Conservation (phyloP, 2,329 filamentous ascomycete species). For the Paecilomyces variotii region DNA sequence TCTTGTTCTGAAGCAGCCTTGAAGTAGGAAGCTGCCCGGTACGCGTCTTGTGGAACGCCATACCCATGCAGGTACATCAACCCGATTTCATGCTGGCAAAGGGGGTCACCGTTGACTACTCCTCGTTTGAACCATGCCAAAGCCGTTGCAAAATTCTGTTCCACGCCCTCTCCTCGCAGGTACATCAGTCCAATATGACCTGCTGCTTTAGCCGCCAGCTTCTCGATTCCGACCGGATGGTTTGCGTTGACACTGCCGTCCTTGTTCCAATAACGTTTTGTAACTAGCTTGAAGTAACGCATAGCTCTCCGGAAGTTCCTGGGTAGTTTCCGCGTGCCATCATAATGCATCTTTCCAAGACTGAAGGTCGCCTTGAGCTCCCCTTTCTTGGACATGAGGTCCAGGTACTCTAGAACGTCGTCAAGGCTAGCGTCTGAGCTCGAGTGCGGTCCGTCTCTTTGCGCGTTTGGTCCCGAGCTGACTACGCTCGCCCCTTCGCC, state of each 20-base stretch:
- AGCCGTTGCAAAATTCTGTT: slow-evolving; percentile 69
- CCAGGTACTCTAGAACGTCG: slow-evolving; percentile 89
- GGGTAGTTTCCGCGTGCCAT: slow-evolving; percentile 68
- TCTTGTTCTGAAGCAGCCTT: slow-evolving; percentile 74
- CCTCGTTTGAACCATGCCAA: slow-evolving; percentile 78
- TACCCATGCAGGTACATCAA: slow-evolving; percentile 76
- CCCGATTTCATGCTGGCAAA: slow-evolving; percentile 78
- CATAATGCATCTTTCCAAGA: slow-evolving; percentile 78
- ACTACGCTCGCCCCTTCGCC: slow-evolving; percentile 88
- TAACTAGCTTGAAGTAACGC: slow-evolving; percentile 72
- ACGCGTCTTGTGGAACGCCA: slow-evolving; percentile 61
- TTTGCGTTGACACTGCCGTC: slow-evolving; percentile 68
- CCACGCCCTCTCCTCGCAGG: slow-evolving; percentile 74
- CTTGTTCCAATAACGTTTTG: slow-evolving; percentile 71
- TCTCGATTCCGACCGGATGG: slow-evolving; percentile 63
- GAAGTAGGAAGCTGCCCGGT: slow-evolving; percentile 67
- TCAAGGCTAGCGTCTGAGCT: slow-evolving; percentile 81
- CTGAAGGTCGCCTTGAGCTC: slow-evolving; percentile 82
- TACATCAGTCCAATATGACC: slow-evolving; percentile 87
- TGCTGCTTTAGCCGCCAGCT: slow-evolving; percentile 71
- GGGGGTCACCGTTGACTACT: slow-evolving; percentile 63
- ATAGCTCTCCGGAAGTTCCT: slow-evolving; percentile 66
- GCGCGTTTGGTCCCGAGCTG: slow-evolving; percentile 76
- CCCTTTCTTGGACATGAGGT: slow-evolving; percentile 82
- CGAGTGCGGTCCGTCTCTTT: slow-evolving; percentile 63